Base-by-base conservation (phyloP, 129 eudicot genomes). In the Lactuca sativa region DNA sequence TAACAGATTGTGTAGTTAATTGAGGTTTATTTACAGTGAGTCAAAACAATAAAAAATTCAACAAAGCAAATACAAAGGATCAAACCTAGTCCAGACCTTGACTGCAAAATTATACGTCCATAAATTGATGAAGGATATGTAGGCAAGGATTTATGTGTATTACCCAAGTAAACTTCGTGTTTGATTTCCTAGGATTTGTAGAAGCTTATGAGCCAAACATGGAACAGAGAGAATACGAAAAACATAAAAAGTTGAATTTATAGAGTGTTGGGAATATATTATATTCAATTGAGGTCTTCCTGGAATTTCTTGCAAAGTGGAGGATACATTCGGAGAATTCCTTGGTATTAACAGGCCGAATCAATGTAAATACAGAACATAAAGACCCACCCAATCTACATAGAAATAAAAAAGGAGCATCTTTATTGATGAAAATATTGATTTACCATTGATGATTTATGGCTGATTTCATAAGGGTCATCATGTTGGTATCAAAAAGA, bases 301-400 rank as follows among this genome's bases (percentile, higher is more conserved):
- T 72, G 85, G 97, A 82, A 90, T 86, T 76, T 86, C 95, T 78
- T 86, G 97, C 83, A 90, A 82, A 67, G 90, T 87, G n/a, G 83
- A 82, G 17, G 95, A 76, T 82, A 86, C 80, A 74, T 74, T 75
- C 67, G 83, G 86, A 67, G 97, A 82, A 71, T 74, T 84, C 31
- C 90, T 89, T 78, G 85, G 95, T 56, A 80, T 81, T 85, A 90
- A 73, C 78, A 84, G 91, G 70, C 95, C 86, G 95, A 82, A 86
- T 75, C 81, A 78, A 81, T 64, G 69, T n/a, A 72, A 11, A 74
- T 71, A 66, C 37, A 69, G 58, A 72, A 33, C 59, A 73, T 37
- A 57, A 73, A 67, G 54, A 70, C 14, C 31, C 38, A 62, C 25
- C 67, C 17, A 56, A 70, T 34, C 18, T 32, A 66, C 12, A 36